Conservation (phyloP, 2,329 filamentous ascomycete genomes). For the Ciborinia camelliae region DNA sequence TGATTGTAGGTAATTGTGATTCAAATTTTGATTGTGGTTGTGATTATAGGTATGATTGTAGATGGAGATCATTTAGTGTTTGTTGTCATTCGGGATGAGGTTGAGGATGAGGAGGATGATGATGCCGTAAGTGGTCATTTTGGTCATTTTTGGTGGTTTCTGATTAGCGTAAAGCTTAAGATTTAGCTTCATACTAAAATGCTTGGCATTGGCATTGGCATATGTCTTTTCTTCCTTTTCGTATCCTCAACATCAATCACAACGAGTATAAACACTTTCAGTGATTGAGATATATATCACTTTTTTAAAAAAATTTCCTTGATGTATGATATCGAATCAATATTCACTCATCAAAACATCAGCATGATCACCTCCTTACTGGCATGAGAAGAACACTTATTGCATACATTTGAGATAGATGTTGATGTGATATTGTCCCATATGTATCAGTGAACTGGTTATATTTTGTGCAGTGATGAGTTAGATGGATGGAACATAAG, state of each 20-base stretch:
- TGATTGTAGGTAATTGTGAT: background rate
- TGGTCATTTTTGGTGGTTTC: background rate
- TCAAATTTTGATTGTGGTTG: background rate
- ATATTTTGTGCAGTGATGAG: background rate
- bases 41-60: background rate
- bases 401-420: background rate
- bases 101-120: no score
- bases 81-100: slow-evolving; percentile 10
- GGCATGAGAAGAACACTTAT: background rate
- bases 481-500: background rate
- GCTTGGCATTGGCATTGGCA: slow-evolving; percentile 3
- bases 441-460: background rate
- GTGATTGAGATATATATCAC: no score
- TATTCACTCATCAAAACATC: no score
- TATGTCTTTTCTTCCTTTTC: no score
- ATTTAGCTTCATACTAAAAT: background rate
- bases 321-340: no score
- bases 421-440: background rate
- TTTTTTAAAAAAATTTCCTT: no score
- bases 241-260: background rate
- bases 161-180: background rate
- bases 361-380: background rate
- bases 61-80: background rate
- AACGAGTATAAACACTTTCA: background rate
- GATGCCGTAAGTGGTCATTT: background rate